Evolutionary conservation across 129 eudicot species (phyloP), one percentile per base, ranked within the genome.

Genomic region (Flaveria trinervia): DNA sequence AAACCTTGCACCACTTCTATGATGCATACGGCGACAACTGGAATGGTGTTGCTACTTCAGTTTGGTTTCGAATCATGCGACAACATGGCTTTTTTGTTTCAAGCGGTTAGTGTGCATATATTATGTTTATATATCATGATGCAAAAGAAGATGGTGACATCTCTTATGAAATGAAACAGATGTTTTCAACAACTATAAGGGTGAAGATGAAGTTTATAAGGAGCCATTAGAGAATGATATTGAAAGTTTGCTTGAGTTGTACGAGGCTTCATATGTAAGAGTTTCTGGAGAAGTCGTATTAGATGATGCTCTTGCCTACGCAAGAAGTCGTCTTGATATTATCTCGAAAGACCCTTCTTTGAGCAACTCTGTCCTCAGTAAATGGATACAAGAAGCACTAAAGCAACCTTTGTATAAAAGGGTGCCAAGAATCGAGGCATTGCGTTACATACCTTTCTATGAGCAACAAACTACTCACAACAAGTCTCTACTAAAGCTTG

Each of bases 401-500:
- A 57, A 33, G 48, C 81, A 69, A 44, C 60, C 83, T 10, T 16
- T 79, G 14, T 81, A 77, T 9, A 45, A 39, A 44, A 78, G 89
- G n/a, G 11, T 79, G 16, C 79, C 76, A 12, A 77, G 87, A 1
- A 1, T 85, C 0, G 85, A 82, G 68, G 71, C 83, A 7, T 28
- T 78, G 2, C 44, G 55, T n/a, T 88, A 50, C 83, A 82, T 88
- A 0, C 70, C 84, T 9, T 5, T 77, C 8, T 88, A 88, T 39
- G 8, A 79, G 65, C 76, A 88, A 20, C 36, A 36, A n/a, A 17
- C 44, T 25, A 28, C 68, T 28, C 68, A 62, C 14, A 62, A 62
- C 20, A 26, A 12, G 20, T 62, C 20, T 62, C 28, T 28, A 28
- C 68, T 62, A 13, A 62, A 26, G 1, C 68, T 62, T 62, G 68